Evolutionary conservation across 1,284 basidiomycete genomes (phyloP).

Genomic region (Polyporus tsugae): DNA sequence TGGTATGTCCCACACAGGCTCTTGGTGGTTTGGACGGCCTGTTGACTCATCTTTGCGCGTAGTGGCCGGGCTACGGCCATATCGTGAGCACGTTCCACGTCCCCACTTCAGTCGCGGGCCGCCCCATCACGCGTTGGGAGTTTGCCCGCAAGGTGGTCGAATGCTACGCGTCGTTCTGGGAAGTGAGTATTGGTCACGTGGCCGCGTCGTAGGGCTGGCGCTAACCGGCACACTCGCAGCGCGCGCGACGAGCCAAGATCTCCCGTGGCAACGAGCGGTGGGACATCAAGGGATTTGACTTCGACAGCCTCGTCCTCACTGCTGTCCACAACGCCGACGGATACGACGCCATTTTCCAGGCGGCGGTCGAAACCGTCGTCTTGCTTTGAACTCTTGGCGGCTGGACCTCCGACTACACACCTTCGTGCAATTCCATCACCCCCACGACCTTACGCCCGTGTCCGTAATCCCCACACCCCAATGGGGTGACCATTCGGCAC

Average conservation of each 20-base stretch:
- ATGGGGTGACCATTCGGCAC: neutral
- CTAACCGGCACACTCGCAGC: neutral
- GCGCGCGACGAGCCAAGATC: neutral
- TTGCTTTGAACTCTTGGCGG: neutral
- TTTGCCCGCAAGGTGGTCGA: neutral
- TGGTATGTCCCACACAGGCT: neutral
- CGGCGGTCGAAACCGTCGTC: constrained; percentile 10
- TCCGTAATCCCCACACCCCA: neutral
- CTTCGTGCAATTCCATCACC: neutral
- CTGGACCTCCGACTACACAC: neutral
- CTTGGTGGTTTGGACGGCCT: neutral
- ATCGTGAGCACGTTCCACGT: neutral
- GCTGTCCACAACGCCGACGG: constrained; percentile 11
- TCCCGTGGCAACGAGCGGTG: constrained; percentile 8
- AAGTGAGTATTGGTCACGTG: constrained; percentile 8
- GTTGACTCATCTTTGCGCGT: neutral
- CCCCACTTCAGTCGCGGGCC: neutral
- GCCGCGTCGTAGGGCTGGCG: neutral
- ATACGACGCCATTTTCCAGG: constrained; percentile 20
- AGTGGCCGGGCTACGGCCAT: constrained; percentile 4
- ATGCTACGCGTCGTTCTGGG: constrained; percentile 1
- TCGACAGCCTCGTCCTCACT: constrained; percentile 7
- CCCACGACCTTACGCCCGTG: neutral
- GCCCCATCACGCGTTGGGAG: neutral
- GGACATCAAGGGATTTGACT: constrained; percentile 3